Evolutionary conservation across 2,329 filamentous ascomycete genomes (phyloP), one percentile per base, ranked within the genome.

Genomic region (Fusarium austroafricanum): DNA sequence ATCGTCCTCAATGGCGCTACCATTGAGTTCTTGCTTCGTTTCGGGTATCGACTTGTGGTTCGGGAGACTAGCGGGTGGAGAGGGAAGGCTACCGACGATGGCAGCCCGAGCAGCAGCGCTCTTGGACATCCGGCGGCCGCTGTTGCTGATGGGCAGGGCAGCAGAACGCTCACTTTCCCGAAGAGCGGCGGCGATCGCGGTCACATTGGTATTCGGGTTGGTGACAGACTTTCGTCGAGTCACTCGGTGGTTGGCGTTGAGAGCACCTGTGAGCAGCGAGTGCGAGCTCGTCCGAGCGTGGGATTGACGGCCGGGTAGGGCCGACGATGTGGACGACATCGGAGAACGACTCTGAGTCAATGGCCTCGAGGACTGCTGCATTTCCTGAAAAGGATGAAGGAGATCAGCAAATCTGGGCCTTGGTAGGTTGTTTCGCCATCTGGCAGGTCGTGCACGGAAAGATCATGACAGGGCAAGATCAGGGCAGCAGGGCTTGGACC

Each of bases 161-260:
- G 82, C 78, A 49, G 83, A 78, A 75, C 82, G 84, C 62, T 87
- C 86, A 71, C 90, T 89, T 76, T 92, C 91, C 75, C 89, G 88
- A 65, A 92, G 82, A 51, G 90, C 92, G 14, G 90, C 90, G 31
- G 92, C 91, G 66, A 95, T 83, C 54, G 92, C 92, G 18, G 92
- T 90, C 44, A 91, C 88, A 79, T 92, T 94, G 78, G 87, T 86
- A 46, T 85, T 86, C 45, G 90, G 87, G 68, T 89, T 91, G 64
- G 92, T 93, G 77, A 97, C 94, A 81, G 94, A 97, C 87, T 98
- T 98, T 74, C 96, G 89, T 75, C 95, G 92, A 73, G 92, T 94
- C 71, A 98, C 89, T 73, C 96, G 92, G 80, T 97, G 92, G 78
- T 89, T 90, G 73, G 90, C 83, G 82, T 94, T 95, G 76, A 94